Base-by-base conservation (phyloP, 306 rosid genomes). In the Corylus americana region DNA sequence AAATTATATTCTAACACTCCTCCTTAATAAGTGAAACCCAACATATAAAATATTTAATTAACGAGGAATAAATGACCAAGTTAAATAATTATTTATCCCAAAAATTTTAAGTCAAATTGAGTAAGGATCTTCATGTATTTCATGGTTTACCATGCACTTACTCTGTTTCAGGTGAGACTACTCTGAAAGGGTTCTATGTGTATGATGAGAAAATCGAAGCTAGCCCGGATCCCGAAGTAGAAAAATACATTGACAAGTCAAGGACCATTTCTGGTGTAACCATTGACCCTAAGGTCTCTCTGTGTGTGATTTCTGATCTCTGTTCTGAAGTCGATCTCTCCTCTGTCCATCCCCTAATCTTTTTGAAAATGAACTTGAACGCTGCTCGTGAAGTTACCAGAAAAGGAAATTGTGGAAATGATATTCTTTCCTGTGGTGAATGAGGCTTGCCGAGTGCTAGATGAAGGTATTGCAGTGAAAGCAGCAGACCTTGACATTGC, bases 381-480 rank as follows among this genome's bases (percentile, higher is more conserved):
- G 6, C 93, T 93, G 99, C 85, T 95, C 54, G 85, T n/a, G 53
- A 91, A 90, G 85, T 77, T 95, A 82, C 44, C 90, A 42, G 98
- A 87, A 62, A 89, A 87, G 90, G 99, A 95, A 72, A 88, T 95
- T 35, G 88, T 95, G 73, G 99, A 95, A 83, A 95, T 93, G 99
- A 71, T 91, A 63, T 93, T 95, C 87, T 91, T 95, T 83, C 97
- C 99, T 0, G 97, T 95, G 85, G 98, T 95, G 83, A 95, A 95
- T 55, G 99, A 95, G 88, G 97, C 99, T 1, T 95, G 99, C 45
- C 92, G 98, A 35, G 94, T 95, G 62, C 97, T 91, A 54, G 99
- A 90, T 35, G 99, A 95, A 82, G 98, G 98, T 53, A 93, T 95
- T 76, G 96, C 88, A 18, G 94, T 93, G 66, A 95, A 95, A 84